Conservation (phyloP, 306 rosid genomes). For the Sechiopsis laciniata region DNA sequence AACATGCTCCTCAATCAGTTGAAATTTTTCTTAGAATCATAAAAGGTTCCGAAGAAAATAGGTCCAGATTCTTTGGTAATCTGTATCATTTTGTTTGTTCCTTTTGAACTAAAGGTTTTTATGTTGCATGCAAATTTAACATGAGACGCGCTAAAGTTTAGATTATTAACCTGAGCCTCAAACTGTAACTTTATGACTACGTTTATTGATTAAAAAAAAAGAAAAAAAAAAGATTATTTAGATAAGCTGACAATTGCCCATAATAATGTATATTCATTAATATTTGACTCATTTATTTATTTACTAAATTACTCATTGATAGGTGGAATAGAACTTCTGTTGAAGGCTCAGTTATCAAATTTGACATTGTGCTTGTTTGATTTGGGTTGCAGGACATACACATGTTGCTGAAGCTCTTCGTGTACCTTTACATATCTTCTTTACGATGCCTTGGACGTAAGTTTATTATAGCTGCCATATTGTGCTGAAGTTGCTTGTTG, state of each 20-base stretch:
- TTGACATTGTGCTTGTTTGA: conserved; percentile 21
- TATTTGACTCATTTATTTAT: not conserved
- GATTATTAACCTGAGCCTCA: no score
- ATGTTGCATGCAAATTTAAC: not conserved
- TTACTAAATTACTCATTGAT: not conserved
- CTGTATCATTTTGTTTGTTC: not conserved
- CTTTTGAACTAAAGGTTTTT: not conserved
- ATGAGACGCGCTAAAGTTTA: not conserved
- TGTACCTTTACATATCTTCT: conserved; percentile 95
- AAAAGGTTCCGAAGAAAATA: not conserved
- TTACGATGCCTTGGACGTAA: conserved; percentile 99
- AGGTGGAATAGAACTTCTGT: conserved; percentile 1
- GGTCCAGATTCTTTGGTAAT: not conserved
- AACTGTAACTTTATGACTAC: not conserved
- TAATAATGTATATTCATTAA: not conserved
- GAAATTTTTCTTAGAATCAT: not conserved
- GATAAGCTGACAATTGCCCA: not conserved
- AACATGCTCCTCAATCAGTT: not conserved
- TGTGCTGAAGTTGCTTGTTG: conserved; percentile 12
- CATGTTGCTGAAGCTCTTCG: conserved; percentile 95
- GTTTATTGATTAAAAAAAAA: not conserved
- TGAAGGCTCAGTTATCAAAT: conserved; percentile 12
- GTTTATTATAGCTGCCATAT: conserved; percentile 31
- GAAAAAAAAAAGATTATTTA: not conserved
- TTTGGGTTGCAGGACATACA: conserved; percentile 65